Base-by-base conservation (phyloP, 148 eudicot species). In the Vaccinium corymbosum region DNA sequence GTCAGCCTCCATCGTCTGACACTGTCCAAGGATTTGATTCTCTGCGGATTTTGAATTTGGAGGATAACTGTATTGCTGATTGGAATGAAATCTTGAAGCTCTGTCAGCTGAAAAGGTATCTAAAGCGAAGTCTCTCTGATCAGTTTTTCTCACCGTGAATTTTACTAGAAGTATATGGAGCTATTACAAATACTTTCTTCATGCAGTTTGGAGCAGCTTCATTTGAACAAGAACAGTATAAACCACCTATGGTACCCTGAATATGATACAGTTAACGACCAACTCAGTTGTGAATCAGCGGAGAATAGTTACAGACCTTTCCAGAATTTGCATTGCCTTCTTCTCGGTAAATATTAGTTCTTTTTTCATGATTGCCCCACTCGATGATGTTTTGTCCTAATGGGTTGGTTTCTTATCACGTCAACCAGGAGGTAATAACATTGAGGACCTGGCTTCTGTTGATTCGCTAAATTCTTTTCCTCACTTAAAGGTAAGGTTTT, bases 81-180 rank as follows among this genome's bases (percentile, higher is more conserved):
- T 97, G 99, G 99, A 88, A 88, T 88, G 98, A 97, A 89, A 90
- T 94, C 76, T 17, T 92, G 88, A 97, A 92, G 89, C 92, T 97
- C 85, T 88, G 93, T 64, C 88, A 89, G 48, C 89, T 97, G 79
- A 84, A 71, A 83, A 91, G 95, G 99, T 96, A 90, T 55, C 19
- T 53, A 77, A 74, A 75, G 59, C 74, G 35, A 80, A 6, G 51
- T 48, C 19, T 22, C 17, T 52, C 20, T 72, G 17, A 11, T 85
- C 82, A 32, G 56, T 73, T 59, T 13, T 8, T 68, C 57, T 42
- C 79, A 22, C 29, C 50, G 59, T 32, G 7, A 27, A 56, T 80
- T 61, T 61, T 32, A 8, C 14, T 14, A 29, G 70, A 75, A 59
- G 25, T 53, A 76, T 11, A 59, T 29, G 59, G 12, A 84, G 64